Percentiles rank a stretch among this genome's conserved stretches.
These are phyloP conservation scores for Rubroboletus satanas DNA, from an alignment of 768 basidiomycete species.

Conservation along the genomic window DNA sequence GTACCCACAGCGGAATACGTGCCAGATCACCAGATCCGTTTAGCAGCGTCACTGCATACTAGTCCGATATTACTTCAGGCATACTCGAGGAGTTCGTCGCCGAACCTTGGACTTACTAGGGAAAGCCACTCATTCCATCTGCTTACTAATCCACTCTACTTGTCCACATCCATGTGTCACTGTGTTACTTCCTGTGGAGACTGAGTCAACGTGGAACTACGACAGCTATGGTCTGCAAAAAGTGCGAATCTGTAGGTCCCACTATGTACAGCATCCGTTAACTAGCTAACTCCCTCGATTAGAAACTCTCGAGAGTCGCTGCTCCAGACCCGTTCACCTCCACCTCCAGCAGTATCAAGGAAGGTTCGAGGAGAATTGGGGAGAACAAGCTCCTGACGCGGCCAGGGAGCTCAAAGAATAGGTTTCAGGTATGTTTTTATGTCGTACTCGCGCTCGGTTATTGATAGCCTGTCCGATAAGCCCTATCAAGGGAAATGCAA, in stretches of 20 bases:
- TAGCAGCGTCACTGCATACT: neutral
- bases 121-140: neutral
- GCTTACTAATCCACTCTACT: conserved; percentile 18
- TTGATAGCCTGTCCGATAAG: conserved; percentile 34
- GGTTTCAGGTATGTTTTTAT: conserved; percentile 59
- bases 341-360: conserved; percentile 70
- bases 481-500: conserved; percentile 86
- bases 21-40: neutral
- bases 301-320: conserved; percentile 91
- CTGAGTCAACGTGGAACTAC: neutral
- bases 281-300: conserved; percentile 3
- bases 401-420: conserved; percentile 68
- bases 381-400: conserved; percentile 79
- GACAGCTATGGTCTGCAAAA: conserved; percentile 75
- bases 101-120: too few species aligned
- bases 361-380: conserved; percentile 74
- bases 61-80: neutral
- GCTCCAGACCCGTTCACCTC: conserved; percentile 85
- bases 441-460: conserved; percentile 11
- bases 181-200: neutral
- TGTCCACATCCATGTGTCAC: conserved; percentile 9
- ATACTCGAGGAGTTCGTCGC: neutral
- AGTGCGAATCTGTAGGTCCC: conserved; percentile 67
- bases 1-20: neutral
- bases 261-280: conserved; percentile 9